Percentiles rank a stretch among this genome's conserved stretches.
These are phyloP conservation scores for Chimonanthus praecox DNA, from an alignment of 164 flowering plant genomes.

Conservation along the genomic window DNA sequence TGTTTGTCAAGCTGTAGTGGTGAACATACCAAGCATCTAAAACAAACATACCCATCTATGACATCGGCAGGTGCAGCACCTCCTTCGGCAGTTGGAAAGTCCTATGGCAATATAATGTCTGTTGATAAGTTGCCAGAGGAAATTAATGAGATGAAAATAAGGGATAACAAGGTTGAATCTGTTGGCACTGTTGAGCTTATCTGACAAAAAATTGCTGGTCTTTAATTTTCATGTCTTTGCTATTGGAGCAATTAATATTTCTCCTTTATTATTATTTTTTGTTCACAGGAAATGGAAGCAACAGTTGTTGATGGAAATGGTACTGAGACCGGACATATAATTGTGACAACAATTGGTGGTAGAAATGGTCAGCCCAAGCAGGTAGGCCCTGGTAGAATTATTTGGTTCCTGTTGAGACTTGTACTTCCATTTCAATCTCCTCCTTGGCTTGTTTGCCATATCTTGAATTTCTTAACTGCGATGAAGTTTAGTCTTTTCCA, in stretches of 20 bases:
- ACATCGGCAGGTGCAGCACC: constrained; percentile 35
- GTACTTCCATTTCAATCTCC: not conserved
- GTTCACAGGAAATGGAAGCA: constrained; percentile 59
- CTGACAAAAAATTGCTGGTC: not conserved
- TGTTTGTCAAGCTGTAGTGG: too few relatives aligned
- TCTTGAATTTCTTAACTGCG: not conserved
- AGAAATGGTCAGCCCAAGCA: constrained; percentile 74
- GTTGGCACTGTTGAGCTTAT: not conserved
- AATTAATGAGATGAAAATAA: constrained; percentile 64
- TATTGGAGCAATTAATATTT: not conserved
- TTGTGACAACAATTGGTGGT: constrained; percentile 74
- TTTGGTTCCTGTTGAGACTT: not conserved
- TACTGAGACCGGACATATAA: constrained; percentile 70
- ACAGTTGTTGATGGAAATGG: constrained; percentile 68
- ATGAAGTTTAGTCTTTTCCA: not conserved
- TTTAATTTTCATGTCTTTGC: not conserved
- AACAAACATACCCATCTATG: constrained; percentile 18
- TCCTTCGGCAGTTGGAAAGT: constrained; percentile 29
- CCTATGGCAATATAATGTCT: constrained; percentile 27
- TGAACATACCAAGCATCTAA: too few relatives aligned
- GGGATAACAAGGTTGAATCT: constrained; percentile 50
- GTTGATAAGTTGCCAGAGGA: constrained; percentile 62
- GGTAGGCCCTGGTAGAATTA: constrained; percentile 24
- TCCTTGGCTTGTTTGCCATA: not conserved
- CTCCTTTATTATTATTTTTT: not conserved